These are phyloP conservation scores for Globisporangium cylindrosporum DNA, from an alignment of 352 stramenopile genomes.

Conservation along the genomic window DNA sequence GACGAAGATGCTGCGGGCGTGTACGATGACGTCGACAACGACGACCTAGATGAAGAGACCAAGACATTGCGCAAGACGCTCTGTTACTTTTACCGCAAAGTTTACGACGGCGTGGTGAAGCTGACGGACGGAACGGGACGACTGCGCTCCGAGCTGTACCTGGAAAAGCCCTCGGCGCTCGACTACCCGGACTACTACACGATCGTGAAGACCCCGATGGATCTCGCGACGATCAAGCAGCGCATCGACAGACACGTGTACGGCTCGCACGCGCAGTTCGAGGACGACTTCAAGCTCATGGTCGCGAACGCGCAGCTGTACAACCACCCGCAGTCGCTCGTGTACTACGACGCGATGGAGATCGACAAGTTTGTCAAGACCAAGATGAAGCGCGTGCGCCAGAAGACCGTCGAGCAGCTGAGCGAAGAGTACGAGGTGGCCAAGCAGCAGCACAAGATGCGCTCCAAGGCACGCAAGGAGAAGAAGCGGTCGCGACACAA, in stretches of 20 bases:
- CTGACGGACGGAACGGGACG: conserved; percentile 67
- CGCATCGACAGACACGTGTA: conserved; percentile 76
- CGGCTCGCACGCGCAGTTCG: conserved; percentile 57
- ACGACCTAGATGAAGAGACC: conserved; percentile 34
- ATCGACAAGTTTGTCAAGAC: conserved; percentile 84
- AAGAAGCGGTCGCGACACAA: conserved; percentile 69
- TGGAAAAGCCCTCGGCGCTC: conserved; percentile 74
- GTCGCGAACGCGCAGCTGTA: conserved; percentile 86
- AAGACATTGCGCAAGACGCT: conserved; percentile 61
- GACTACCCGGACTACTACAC: conserved; percentile 91
- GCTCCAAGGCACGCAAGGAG: conserved; percentile 72
- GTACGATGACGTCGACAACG: conserved; percentile 35
- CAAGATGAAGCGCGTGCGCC: conserved; percentile 67
- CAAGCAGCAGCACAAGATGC: conserved; percentile 76
- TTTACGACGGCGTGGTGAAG: conserved; percentile 83
- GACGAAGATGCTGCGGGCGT: conserved; percentile 16
- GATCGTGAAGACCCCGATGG: conserved; percentile 86
- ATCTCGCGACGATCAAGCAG: conserved; percentile 81
- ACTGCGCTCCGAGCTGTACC: conserved; percentile 65
- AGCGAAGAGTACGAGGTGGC: conserved; percentile 66
- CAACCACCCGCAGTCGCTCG: conserved; percentile 81
- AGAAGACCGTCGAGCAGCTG: conserved; percentile 63
- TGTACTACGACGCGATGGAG: conserved; percentile 78
- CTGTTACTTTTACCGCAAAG: conserved; percentile 81
- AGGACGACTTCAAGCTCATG: conserved; percentile 84